Conservation (phyloP, 768 basidiomycete genomes). For the Amanita muscaria region DNA sequence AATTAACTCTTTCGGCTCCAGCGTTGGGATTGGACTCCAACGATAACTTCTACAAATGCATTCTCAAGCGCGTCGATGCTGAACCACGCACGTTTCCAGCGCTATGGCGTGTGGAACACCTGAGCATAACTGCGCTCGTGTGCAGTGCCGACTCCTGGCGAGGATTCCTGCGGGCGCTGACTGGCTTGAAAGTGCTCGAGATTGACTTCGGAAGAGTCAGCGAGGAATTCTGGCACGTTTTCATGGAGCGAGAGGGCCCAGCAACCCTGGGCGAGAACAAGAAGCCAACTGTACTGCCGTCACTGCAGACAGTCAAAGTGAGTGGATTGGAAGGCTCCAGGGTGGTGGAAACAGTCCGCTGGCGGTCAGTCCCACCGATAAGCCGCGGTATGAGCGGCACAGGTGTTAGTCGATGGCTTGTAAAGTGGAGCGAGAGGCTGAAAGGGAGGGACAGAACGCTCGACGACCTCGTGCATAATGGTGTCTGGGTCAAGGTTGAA, state of each 20-base stretch:
- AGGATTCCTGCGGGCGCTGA: constrained; percentile 26
- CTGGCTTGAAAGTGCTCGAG: constrained; percentile 29
- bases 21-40: background rate
- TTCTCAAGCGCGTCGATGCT: background rate
- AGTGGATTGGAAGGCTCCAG: constrained; percentile 15
- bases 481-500: constrained; percentile 19
- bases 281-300: constrained; percentile 17
- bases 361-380: constrained; percentile 6
- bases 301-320: constrained; percentile 21
- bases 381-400: background rate
- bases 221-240: constrained; percentile 23
- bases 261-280: no score
- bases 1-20: background rate
- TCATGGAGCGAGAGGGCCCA: constrained; percentile 20
- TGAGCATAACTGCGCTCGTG: constrained; percentile 35
- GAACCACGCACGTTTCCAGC: constrained; percentile 17
- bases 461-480: constrained; percentile 29
- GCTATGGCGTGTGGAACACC: constrained; percentile 24
- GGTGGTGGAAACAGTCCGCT: constrained; percentile 1
- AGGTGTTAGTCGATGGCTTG: constrained; percentile 19
- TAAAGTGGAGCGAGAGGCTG: constrained; percentile 25
- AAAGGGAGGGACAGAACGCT: constrained; percentile 27
- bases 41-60: background rate
- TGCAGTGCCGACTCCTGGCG: constrained; percentile 28
- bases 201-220: constrained; percentile 32